A percentile compares a stretch with the other conserved stretches of the same genome.
These are phyloP conservation scores for Alnus glutinosa DNA, from an alignment of 306 rosid genomes.

Conservation along the genomic window DNA sequence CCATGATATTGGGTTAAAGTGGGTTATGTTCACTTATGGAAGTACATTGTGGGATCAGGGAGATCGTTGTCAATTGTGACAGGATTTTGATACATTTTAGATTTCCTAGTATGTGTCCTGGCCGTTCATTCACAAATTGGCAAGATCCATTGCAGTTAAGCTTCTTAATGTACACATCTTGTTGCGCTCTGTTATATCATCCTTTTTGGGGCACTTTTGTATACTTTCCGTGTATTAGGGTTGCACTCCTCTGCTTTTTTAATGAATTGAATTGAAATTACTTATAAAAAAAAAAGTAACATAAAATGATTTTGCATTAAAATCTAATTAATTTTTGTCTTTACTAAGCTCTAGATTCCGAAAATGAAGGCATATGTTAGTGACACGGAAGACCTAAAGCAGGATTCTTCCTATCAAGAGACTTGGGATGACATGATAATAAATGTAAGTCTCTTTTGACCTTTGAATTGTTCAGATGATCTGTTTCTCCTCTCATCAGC, in stretches of 20 bases:
- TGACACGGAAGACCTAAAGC: conserved; percentile 92
- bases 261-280: no score
- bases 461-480: conserved; percentile 12
- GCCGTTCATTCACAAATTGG: conserved; percentile 1
- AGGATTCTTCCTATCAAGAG: conserved; percentile 85
- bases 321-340: conserved; percentile 58
- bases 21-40: background rate
- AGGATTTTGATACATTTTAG: background rate
- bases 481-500: background rate
- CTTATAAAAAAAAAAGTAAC: background rate
- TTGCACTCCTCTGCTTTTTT: no score
- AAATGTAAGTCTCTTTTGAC: conserved; percentile 58
- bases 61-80: background rate
- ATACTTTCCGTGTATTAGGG: no score
- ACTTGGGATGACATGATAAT: conserved; percentile 99
- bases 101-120: background rate
- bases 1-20: background rate
- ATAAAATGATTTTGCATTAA: conserved; percentile 25
- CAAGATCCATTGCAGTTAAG: conserved; percentile 3
- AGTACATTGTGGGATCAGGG: background rate
- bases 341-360: conserved; percentile 98
- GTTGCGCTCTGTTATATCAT: conserved; percentile 5
- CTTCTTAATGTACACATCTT: conserved; percentile 12
- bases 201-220: no score
- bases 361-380: conserved; percentile 99